A percentile compares a stretch with the other conserved stretches of the same genome.
phyloP scores from a whole-genome alignment of 2,329 filamentous ascomycete genomes.

The Periconia sp. region DNA sequence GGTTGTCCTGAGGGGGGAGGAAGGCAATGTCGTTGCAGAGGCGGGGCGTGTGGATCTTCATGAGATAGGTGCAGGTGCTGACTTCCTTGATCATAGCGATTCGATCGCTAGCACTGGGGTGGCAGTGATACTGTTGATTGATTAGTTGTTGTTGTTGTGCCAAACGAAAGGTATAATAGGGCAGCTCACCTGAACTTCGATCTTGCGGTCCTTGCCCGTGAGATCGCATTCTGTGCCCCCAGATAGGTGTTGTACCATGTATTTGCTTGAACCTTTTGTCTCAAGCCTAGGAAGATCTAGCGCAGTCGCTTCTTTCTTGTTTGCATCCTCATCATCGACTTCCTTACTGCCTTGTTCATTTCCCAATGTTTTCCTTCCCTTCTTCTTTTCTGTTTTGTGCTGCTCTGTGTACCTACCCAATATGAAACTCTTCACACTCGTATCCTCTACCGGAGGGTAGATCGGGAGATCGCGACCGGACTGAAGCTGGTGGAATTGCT shows the following conservation, averaged over 20 bases:
- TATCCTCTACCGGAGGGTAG: conserved; percentile 76
- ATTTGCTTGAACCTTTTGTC: conserved; percentile 79
- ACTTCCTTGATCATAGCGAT: conserved; percentile 95
- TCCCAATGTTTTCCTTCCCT: conserved; percentile 31
- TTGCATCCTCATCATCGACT: conserved; percentile 34
- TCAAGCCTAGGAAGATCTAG: conserved; percentile 65
- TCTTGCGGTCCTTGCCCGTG: conserved; percentile 76
- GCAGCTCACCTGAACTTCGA: conserved; percentile 69
- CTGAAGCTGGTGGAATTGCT: conserved; percentile 85
- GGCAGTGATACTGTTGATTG: conserved; percentile 65
- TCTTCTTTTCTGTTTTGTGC: conserved; percentile 21
- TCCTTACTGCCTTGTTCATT: conserved; percentile 34
- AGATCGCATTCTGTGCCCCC: conserved; percentile 84
- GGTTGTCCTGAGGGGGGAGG: conserved; percentile 74
- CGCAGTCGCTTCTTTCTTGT: conserved; percentile 23
- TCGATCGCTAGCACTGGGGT: conserved; percentile 71
- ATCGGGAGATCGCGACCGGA: conserved; percentile 66
- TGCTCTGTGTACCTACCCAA: conserved; percentile 63
- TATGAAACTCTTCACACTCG: conserved; percentile 72
- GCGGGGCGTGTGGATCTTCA: conserved; percentile 87
- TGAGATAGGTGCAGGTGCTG: conserved; percentile 86
- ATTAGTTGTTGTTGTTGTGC: conserved; percentile 6
- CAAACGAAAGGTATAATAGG: conserved; percentile 4
- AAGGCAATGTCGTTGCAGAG: conserved; percentile 88
- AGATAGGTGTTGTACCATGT: conserved; percentile 78